phyloP scores from a whole-genome alignment of 2,329 filamentous ascomycete genomes.

The Aspergillus eucalypticola region DNA sequence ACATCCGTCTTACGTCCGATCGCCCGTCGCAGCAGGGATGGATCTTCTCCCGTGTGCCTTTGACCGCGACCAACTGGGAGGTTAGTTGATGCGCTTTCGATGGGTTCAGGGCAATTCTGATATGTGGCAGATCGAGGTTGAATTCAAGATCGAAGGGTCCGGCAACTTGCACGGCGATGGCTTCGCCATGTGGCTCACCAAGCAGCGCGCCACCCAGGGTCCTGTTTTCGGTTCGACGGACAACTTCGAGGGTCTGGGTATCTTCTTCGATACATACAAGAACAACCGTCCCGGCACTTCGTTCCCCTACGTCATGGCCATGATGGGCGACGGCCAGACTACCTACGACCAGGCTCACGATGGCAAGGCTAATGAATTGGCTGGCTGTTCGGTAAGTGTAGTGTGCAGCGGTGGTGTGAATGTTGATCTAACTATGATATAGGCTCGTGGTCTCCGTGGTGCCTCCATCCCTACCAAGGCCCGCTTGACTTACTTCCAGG shows the following conservation, averaged over 20 bases:
- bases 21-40: slow-evolving; percentile 87
- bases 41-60: slow-evolving; percentile 88
- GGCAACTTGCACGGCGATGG: slow-evolving; percentile 93
- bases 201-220: slow-evolving; percentile 78
- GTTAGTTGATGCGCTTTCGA: slow-evolving; percentile 40
- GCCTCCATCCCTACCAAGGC: slow-evolving; percentile 78
- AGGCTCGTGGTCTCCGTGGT: slow-evolving; percentile 83
- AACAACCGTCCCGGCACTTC: slow-evolving; percentile 95
- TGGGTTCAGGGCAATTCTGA: slow-evolving; percentile 1
- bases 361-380: slow-evolving; percentile 88
- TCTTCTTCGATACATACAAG: slow-evolving; percentile 99
- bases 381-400: slow-evolving; percentile 75
- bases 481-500: slow-evolving; percentile 92
- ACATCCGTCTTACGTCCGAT: slow-evolving; percentile 89
- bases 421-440: not conserved
- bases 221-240: slow-evolving; percentile 86
- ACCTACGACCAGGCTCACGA: slow-evolving; percentile 91
- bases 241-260: slow-evolving; percentile 86
- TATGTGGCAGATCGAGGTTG: slow-evolving; percentile 71
- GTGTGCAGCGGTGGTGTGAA: not conserved
- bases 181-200: slow-evolving; percentile 97
- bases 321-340: slow-evolving; percentile 89
- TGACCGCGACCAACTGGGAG: slow-evolving; percentile 99
- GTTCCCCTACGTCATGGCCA: slow-evolving; percentile 98
- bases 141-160: slow-evolving; percentile 89